Evolutionary conservation across 164 flowering plant genomes (phyloP).

Genomic region (Santalum album): DNA sequence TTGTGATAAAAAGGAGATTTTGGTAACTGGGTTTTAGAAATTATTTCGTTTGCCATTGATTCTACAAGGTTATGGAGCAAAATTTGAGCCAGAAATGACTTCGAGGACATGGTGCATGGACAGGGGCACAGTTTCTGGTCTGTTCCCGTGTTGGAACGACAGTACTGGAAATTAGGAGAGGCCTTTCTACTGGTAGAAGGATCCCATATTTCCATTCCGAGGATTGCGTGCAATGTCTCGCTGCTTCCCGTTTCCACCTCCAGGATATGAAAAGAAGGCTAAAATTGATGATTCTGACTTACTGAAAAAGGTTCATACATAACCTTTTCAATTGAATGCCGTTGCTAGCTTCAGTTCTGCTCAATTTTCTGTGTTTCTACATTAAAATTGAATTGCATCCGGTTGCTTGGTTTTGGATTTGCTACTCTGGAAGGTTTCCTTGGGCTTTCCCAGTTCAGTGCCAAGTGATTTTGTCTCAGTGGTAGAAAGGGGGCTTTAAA

Average conservation of each 20-base stretch:
- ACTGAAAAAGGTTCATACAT: slow-evolving; percentile 8
- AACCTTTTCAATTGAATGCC: not conserved
- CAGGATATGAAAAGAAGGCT: slow-evolving; percentile 8
- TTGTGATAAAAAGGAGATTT: no score
- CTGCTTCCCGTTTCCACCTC: slow-evolving; percentile 3
- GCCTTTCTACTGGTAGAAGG: slow-evolving; percentile 8
- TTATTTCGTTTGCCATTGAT: not conserved
- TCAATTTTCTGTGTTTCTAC: not conserved
- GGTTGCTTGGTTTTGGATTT: not conserved
- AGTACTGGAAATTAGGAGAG: slow-evolving; percentile 5
- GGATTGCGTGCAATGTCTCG: slow-evolving; percentile 5
- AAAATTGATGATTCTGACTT: slow-evolving; percentile 7
- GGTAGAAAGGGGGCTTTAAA: not conserved
- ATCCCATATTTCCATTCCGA: not conserved
- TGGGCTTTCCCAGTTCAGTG: not conserved
- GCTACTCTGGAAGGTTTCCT: not conserved
- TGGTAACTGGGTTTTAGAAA: slow-evolving; percentile 1
- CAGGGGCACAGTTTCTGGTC: slow-evolving; percentile 15
- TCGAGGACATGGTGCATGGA: slow-evolving; percentile 25
- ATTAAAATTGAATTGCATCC: not conserved
- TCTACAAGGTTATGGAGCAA: slow-evolving; percentile 6
- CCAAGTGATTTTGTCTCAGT: not conserved
- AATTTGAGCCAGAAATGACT: slow-evolving; percentile 13
- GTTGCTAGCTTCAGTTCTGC: not conserved
- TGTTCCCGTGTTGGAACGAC: slow-evolving; percentile 18